Percentiles rank a stretch among this genome's conserved stretches.
phyloP scores from a whole-genome alignment of 2,329 filamentous ascomycete genomes.

The Setomelanomma holmii region DNA sequence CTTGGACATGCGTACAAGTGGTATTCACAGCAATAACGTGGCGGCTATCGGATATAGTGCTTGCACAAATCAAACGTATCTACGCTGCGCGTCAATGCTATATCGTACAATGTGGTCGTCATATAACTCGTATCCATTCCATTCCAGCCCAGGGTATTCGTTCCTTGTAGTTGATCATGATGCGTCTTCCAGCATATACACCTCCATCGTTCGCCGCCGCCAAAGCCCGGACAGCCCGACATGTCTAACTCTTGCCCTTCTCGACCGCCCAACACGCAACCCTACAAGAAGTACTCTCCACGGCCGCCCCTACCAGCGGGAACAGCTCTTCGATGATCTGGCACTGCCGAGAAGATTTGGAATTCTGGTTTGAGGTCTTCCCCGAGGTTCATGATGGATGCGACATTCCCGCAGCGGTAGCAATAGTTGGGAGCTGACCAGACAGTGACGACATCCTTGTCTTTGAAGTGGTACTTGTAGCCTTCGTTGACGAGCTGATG shows the following conservation, averaged over 20 bases:
- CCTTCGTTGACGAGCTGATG: conserved; percentile 80
- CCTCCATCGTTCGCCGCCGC: not conserved
- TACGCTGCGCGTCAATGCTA: not conserved
- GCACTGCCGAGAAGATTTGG: conserved; percentile 90
- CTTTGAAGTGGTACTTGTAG: conserved; percentile 91
- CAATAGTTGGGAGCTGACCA: conserved; percentile 82
- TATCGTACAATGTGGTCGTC: conserved; percentile 11
- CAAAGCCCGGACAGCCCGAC: not conserved
- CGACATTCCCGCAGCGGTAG: conserved; percentile 67
- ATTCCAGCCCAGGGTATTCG: conserved; percentile 27
- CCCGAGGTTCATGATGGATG: conserved; percentile 88
- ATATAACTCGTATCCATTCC: not conserved
- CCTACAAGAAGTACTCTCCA: conserved; percentile 60
- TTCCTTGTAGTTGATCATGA: conserved; percentile 16
- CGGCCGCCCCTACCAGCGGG: conserved; percentile 66
- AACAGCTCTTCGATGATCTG: conserved; percentile 81
- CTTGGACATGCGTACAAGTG: too few species aligned
- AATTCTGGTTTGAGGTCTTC: conserved; percentile 93
- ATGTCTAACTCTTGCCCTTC: too few species aligned
- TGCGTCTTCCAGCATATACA: conserved; percentile 15
- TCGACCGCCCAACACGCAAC: too few species aligned
- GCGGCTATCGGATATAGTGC: too few species aligned
- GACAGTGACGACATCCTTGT: conserved; percentile 96
- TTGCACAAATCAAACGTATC: too few species aligned
- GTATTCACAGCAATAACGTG: too few species aligned